Evolutionary conservation across 805 yeast species (phyloP), one percentile per base, ranked within the genome.

Genomic region (Candida chauliodis): DNA sequence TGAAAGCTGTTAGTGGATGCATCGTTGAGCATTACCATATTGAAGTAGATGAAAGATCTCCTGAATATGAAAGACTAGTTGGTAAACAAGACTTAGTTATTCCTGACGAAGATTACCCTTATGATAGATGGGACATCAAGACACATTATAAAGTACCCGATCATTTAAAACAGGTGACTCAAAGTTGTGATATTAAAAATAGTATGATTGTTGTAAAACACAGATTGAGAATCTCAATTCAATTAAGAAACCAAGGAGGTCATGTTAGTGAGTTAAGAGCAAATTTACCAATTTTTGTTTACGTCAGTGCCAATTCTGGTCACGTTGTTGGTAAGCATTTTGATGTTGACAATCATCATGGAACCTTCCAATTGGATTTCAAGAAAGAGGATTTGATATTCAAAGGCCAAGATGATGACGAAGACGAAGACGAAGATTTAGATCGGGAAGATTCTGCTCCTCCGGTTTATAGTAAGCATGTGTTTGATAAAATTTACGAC

Each of bases 261-360:
- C 79, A 74, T 49, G 54, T 60, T 2, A 70, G 76, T 37, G 78
- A 75, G 47, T 59, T 76, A 22, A 58, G 76, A 35, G 76, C 80
- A 8, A 75, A 73, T 44, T 52, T 76, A 30, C 81, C 81, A 0
- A 53, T 76, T 1, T 47, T 50, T 24, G 50, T 75, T 3, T 73
- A 68, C 42, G 51, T 74, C 13, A 65, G 71, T 38, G 61, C 73
- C 3, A 59, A 60, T 32, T 53, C 52, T 1, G 73, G 73, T 2
- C 55, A 54, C 34, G 66, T 60, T 5, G 45, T 50, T n/a, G 66
- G 70, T 1, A 47, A 48, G 14, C 66, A 61, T 38, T 58, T 46
- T 42, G 64, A 57, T 13, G 45, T 63, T 2, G 69, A 66, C 19
- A 46, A 49, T 9, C 48, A 52, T 24, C 46, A 53, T 24, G 66